A percentile compares a stretch with the other conserved stretches of the same genome.
Evolutionary conservation across 768 basidiomycete genomes (phyloP).

Genomic region (Sistotremastrum suecicum): DNA sequence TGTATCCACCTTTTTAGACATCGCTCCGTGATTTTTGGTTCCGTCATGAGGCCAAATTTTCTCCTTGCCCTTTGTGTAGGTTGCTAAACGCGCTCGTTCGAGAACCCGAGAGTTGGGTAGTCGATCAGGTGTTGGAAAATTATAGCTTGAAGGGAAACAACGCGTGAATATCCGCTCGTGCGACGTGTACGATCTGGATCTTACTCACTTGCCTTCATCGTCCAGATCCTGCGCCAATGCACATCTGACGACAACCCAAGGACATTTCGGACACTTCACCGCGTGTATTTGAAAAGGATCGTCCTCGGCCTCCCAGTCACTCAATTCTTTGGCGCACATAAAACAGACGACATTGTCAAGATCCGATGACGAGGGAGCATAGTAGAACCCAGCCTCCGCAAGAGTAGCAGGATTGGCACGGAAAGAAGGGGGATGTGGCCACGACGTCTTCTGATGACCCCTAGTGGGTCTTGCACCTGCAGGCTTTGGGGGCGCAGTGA

Average conservation of each 20-base stretch:
- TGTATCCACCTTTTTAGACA: slow-evolving; percentile 44
- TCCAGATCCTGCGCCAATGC: slow-evolving; percentile 46
- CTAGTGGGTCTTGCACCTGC: too few relatives aligned
- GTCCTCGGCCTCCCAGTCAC: slow-evolving; percentile 75
- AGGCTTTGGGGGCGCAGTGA: too few relatives aligned
- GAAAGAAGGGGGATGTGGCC: slow-evolving; percentile 60
- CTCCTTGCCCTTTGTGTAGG: slow-evolving; percentile 34
- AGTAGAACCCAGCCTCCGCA: slow-evolving; percentile 87
- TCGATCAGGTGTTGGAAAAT: slow-evolving; percentile 42
- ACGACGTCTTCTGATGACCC: slow-evolving; percentile 16
- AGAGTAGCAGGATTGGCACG: slow-evolving; percentile 60
- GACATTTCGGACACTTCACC: slow-evolving; percentile 52
- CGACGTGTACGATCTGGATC: not conserved
- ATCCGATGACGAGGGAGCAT: slow-evolving; percentile 49
- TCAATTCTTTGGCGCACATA: slow-evolving; percentile 66
- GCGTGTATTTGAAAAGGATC: slow-evolving; percentile 81
- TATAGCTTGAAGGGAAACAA: slow-evolving; percentile 28
- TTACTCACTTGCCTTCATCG: slow-evolving; percentile 37
- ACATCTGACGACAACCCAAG: slow-evolving; percentile 76
- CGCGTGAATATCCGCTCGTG: not conserved
- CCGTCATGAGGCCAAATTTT: slow-evolving; percentile 57
- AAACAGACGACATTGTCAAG: slow-evolving; percentile 74
- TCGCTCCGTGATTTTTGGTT: slow-evolving; percentile 48
- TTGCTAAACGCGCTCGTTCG: slow-evolving; percentile 58
- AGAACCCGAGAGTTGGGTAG: slow-evolving; percentile 53